These are phyloP conservation scores for Ananas comosus DNA, from an alignment of 176 grass and related monocot genomes.

Conservation along the genomic window DNA sequence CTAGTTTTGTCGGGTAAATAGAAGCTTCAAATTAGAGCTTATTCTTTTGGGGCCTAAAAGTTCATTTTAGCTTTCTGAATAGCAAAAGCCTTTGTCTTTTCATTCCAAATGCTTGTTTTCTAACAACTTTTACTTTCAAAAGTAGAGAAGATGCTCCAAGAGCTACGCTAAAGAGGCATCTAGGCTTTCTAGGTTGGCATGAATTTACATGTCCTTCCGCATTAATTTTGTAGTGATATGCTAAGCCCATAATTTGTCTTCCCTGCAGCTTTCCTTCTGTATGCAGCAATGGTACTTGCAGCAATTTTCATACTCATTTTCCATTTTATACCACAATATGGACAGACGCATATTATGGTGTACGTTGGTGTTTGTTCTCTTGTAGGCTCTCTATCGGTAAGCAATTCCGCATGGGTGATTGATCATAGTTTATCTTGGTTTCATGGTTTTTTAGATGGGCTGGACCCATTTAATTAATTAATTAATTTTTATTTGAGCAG, in stretches of 20 bases:
- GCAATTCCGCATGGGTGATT: not conserved
- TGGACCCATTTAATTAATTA: not conserved
- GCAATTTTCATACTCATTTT: conserved; percentile 45
- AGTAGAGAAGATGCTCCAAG: too few species aligned
- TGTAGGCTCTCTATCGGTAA: conserved; percentile 78
- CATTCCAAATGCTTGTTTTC: not conserved
- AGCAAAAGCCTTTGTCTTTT: not conserved
- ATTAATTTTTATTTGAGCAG: conserved; percentile 23
- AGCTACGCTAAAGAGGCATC: too few species aligned
- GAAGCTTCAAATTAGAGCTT: not conserved
- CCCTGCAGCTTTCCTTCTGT: conserved; percentile 58
- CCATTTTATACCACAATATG: conserved; percentile 61
- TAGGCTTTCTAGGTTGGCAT: not conserved
- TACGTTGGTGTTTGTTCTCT: conserved; percentile 90
- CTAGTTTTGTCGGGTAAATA: not conserved
- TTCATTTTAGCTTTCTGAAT: too few species aligned
- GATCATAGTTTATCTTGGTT: not conserved
- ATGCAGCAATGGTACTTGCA: conserved; percentile 47
- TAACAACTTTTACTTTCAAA: too few species aligned
- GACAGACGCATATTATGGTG: conserved; percentile 84
- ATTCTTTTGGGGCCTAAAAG: too few species aligned
- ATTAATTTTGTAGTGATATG: conserved; percentile 3
- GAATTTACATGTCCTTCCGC: not conserved
- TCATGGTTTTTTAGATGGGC: conserved; percentile 3
- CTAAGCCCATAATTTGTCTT: conserved; percentile 6